Base-by-base conservation (phyloP, 2,329 filamentous ascomycete species). In the Botrytis fragariae region DNA sequence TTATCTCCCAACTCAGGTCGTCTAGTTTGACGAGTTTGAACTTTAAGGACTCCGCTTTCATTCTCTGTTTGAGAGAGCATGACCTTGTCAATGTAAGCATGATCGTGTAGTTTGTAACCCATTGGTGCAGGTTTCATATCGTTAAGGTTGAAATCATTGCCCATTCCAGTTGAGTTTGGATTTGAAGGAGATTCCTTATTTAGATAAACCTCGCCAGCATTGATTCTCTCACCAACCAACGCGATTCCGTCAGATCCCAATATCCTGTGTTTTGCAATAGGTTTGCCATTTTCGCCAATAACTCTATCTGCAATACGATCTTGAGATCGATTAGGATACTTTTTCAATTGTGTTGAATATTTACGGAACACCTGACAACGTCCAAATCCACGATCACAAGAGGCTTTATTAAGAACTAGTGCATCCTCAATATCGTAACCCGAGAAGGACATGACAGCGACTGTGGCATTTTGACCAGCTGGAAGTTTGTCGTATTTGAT, bases 361-460 rank as follows among this genome's bases (percentile, higher is more conserved):
- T 99, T 99, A 77, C 95, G 92, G 87, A 98, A 95, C n/a, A 98
- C 96, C 81, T 99, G 97, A 80, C 96, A 98, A 54, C 96, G 91
- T 63, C 96, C 97, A 79, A 98, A 99, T 7, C 96, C 97, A 79
- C 96, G 90, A 79, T 99, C 97, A 74, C 94, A 91, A 0, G 95
- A 98, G 16, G 94, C 95, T 84, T 98, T 98, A 85, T 99, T 99
- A 75, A 99, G 83, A 3, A 99, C 95, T 29, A 99, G 87, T 16
- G 96, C 96, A 86, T 99, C 96, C 86, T 99, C 96, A 78, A 99
- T 99, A 89, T 99, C 96, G 83, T 99, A 99, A 37, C 96, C 96
- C 18, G 95, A 98, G 83, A 96, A 99, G 67, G 95, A 98, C 96
- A 99, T 99, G 84, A 99, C 96, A 9, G 97, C 96, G 39, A 99